Base-by-base conservation (phyloP, 148 eudicot genomes). In the Silene latifolia region DNA sequence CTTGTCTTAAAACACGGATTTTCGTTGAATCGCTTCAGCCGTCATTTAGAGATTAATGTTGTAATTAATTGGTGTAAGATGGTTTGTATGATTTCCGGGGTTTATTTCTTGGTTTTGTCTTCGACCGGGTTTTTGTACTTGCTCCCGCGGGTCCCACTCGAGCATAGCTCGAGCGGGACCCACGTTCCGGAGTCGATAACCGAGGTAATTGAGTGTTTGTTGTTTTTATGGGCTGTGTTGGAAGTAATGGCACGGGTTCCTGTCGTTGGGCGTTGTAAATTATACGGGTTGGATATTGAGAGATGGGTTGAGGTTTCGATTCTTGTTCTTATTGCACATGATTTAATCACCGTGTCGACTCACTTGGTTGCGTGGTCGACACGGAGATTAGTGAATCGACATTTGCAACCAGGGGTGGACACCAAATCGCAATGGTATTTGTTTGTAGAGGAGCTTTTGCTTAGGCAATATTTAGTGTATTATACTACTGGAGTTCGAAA, bases 61-160 rank as follows among this genome's bases (percentile, higher is more conserved):
- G n/a, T 63, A 2, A 63, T 25, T 9, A 63, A 6, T 7, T 65
- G 69, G 69, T 7, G 14, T 13, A 65, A 32, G 47, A 17, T 65
- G 11, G 47, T 65, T 35, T 65, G 69, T 65, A 32, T 65, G 69
- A 32, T 65, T 32, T 65, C 69, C 5, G 69, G 69, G 42, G 69
- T 65, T 42, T 65, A 65, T 17, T 65, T 65, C 5, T 4, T 65
- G 14, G 69, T 65, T 15, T 18, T 65, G 47, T 65, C 69, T 0
- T 65, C n/a, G 0, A 65, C 69, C 2, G 69, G 47, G 21, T 65
- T 65, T 5, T 35, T 65, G 12, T 65, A 27, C 18, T 35, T 65
- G n/a, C 69, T 65, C 13, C 69, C 69, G 5, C 46, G 69, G 69
- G n/a, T 65, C 47, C 69, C 69, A 29, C 67, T 63, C 39, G 67